Evolutionary conservation across 352 stramenopile genomes (phyloP).

Genomic region (Phytophthora kernoviae): DNA sequence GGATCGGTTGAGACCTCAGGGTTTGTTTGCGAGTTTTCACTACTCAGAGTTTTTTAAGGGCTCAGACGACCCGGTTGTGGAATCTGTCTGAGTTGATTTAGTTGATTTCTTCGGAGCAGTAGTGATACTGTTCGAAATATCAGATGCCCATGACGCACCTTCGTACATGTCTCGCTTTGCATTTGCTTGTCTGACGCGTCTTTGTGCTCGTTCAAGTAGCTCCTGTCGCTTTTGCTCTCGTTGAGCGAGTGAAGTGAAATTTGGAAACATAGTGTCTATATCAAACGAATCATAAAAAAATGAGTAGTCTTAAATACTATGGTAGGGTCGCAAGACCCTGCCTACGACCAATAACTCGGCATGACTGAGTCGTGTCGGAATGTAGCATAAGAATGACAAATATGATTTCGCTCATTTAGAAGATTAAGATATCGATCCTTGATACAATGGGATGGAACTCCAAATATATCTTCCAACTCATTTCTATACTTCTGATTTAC

Average conservation of each 20-base stretch:
- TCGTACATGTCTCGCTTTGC: background rate
- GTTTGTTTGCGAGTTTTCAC: background rate
- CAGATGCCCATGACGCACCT: background rate
- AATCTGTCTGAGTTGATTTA: background rate
- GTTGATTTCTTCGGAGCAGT: background rate
- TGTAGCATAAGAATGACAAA: too few species aligned
- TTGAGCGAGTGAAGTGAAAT: background rate
- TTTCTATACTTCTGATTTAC: slow-evolving; percentile 10
- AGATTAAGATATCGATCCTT: slow-evolving; percentile 16
- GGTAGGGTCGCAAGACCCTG: too few species aligned
- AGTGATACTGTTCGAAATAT: background rate
- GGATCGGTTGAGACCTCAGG: background rate
- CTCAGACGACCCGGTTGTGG: too few species aligned
- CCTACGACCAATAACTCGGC: background rate
- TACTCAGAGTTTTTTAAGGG: too few species aligned
- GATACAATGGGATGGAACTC: slow-evolving; percentile 15
- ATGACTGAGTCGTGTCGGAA: background rate
- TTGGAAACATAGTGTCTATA: background rate
- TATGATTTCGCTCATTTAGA: too few species aligned
- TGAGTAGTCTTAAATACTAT: too few species aligned
- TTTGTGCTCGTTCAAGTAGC: too few species aligned
- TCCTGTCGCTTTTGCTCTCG: too few species aligned
- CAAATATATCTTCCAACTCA: slow-evolving; percentile 12
- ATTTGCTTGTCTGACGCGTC: background rate
- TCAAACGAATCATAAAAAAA: background rate